A percentile compares a stretch with the other conserved stretches of the same genome.
phyloP scores from a whole-genome alignment of 2,329 filamentous ascomycete genomes.

The Raffaelea arxii region DNA sequence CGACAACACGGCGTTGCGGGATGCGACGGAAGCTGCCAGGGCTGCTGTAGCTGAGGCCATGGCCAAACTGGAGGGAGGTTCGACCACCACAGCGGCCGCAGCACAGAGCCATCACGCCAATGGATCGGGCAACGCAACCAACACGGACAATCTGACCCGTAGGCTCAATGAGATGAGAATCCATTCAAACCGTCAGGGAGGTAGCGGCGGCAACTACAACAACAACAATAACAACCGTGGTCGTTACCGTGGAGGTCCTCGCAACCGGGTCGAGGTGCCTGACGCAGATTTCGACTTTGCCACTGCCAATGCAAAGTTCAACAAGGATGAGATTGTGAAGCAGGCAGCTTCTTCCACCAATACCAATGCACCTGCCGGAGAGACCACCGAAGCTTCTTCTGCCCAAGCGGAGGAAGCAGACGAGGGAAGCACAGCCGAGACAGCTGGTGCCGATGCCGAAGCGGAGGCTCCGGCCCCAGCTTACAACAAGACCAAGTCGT shows the following conservation, averaged over 20 bases:
- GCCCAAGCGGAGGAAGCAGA: slow-evolving; percentile 16
- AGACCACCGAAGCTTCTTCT: slow-evolving; percentile 26
- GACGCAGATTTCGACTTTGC: slow-evolving; percentile 89
- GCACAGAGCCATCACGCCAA: slow-evolving; percentile 20
- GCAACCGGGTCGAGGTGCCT: slow-evolving; percentile 75
- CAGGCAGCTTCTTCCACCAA: slow-evolving; percentile 65
- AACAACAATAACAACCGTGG: slow-evolving; percentile 22
- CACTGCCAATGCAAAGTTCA: slow-evolving; percentile 77
- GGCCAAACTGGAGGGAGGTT: slow-evolving; percentile 51
- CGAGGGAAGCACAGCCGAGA: slow-evolving; percentile 5
- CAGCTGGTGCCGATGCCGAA: slow-evolving; percentile 1
- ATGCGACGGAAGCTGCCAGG: slow-evolving; percentile 64
- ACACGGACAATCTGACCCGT: slow-evolving; percentile 61
- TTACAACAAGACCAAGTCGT: slow-evolving; percentile 84
- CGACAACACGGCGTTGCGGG: slow-evolving; percentile 48
- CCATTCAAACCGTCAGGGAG: too few relatives aligned
- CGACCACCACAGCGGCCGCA: slow-evolving; percentile 18
- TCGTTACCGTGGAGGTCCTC: slow-evolving; percentile 25
- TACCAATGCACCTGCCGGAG: slow-evolving; percentile 5
- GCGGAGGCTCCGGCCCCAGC: slow-evolving; percentile 33
- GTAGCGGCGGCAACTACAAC: slow-evolving; percentile 24
- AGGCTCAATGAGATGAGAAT: slow-evolving; percentile 71
- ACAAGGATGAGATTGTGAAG: slow-evolving; percentile 76
- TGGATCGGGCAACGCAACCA: slow-evolving; percentile 34
- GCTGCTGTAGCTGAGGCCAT: slow-evolving; percentile 74